A percentile compares a stretch with the other conserved stretches of the same genome.
phyloP scores from a whole-genome alignment of 73 alveolate species.

The Paramecium octaurelia region DNA sequence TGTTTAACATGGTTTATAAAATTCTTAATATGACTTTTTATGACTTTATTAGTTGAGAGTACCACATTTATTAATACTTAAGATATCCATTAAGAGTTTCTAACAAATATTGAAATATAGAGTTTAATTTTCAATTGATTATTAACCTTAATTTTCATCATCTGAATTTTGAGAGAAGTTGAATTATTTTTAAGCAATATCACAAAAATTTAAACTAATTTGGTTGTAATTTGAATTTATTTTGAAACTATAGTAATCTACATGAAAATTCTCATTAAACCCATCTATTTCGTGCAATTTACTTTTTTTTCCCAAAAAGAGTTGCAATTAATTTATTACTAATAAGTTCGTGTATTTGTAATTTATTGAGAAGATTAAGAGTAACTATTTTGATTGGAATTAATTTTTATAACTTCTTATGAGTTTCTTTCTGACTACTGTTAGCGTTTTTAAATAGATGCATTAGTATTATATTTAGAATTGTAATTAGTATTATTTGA shows the following conservation, averaged over 20 bases:
- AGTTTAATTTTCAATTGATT: background rate
- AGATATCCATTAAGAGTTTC: background rate
- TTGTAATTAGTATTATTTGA: background rate
- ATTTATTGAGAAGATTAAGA: background rate
- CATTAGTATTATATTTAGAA: background rate
- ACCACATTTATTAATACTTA: background rate
- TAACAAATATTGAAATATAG: background rate
- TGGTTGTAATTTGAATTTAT: background rate
- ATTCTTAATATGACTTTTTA: background rate
- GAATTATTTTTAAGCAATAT: background rate
- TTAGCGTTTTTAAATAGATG: background rate
- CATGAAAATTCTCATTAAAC: background rate
- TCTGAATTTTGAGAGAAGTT: background rate
- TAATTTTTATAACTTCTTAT: background rate
- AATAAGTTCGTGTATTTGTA: background rate
- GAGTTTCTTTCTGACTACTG: background rate
- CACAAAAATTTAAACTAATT: background rate
- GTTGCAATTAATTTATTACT: background rate
- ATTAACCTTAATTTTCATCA: background rate
- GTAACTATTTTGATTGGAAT: background rate
- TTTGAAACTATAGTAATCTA: background rate
- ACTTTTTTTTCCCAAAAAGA: background rate
- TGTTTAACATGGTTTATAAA: constrained; percentile 12
- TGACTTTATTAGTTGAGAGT: background rate
- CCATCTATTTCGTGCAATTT: background rate